Conservation (phyloP, 2,329 filamentous ascomycete genomes). For the Cytospora piceicola region DNA sequence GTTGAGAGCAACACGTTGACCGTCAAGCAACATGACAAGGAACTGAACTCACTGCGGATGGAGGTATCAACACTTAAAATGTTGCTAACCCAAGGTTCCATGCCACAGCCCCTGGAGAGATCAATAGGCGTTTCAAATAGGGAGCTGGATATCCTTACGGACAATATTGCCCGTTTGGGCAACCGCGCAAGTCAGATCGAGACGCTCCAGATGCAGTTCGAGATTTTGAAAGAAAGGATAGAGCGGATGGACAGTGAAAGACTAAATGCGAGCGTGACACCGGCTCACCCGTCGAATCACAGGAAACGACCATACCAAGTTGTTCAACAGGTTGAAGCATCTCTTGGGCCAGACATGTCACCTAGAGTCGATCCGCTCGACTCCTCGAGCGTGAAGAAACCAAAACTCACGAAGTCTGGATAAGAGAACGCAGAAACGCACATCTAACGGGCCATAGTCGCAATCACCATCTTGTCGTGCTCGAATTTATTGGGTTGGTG, state of each 20-base stretch:
- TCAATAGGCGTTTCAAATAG: neutral
- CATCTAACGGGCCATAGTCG: neutral
- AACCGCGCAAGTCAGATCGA: neutral
- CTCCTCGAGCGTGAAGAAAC: neutral
- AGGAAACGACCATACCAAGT: neutral
- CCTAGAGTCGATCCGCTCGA: neutral
- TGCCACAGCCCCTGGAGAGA: neutral
- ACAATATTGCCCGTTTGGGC: neutral
- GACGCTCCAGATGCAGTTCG: slow-evolving; percentile 45
- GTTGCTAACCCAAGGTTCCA: neutral
- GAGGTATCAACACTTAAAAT: neutral
- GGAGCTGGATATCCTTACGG: neutral
- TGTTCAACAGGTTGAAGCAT: neutral
- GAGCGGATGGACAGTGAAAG: slow-evolving; percentile 39
- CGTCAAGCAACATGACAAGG: neutral
- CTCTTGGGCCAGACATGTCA: neutral
- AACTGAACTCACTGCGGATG: neutral
- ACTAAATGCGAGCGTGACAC: slow-evolving; percentile 19
- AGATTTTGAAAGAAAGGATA: slow-evolving; percentile 44
- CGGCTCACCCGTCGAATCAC: neutral
- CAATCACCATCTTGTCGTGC: neutral
- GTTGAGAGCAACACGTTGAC: neutral
- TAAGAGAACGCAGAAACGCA: neutral
- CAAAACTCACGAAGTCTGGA: neutral
- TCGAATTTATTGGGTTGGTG: neutral